Percentiles rank a stretch among this genome's conserved stretches.
phyloP scores from a whole-genome alignment of 2,329 filamentous ascomycete genomes.

The Amphichorda felina region DNA sequence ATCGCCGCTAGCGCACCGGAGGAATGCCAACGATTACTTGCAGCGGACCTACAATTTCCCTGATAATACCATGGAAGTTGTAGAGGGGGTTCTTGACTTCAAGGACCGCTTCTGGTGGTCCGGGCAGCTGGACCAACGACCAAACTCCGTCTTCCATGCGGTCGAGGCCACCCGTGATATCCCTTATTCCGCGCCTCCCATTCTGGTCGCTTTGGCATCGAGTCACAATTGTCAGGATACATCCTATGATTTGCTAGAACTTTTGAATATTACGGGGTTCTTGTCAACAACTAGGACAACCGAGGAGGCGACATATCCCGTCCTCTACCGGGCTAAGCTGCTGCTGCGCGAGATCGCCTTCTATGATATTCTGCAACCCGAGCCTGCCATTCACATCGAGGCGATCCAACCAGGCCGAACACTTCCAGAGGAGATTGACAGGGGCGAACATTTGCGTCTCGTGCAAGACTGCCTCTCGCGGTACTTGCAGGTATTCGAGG shows the following conservation, averaged over 20 bases:
- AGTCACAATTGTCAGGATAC: slow-evolving; percentile 38
- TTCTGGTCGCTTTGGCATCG: slow-evolving; percentile 35
- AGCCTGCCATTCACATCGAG: slow-evolving; percentile 26
- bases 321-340: slow-evolving; percentile 41
- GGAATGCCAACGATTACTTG: slow-evolving; percentile 39
- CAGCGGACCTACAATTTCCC: slow-evolving; percentile 30
- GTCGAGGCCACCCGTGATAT: slow-evolving; percentile 15
- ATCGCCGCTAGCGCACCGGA: slow-evolving; percentile 35
- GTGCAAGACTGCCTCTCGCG: slow-evolving; percentile 37
- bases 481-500: slow-evolving; percentile 42
- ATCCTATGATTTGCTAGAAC: slow-evolving; percentile 38
- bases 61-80: slow-evolving; percentile 25
- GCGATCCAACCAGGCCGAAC: slow-evolving; percentile 9
- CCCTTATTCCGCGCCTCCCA: slow-evolving; percentile 28
- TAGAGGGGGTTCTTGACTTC: slow-evolving; percentile 36
- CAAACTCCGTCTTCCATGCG: slow-evolving; percentile 8
- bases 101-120: slow-evolving; percentile 48
- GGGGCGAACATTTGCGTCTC: slow-evolving; percentile 32
- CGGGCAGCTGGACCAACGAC: slow-evolving; percentile 28
- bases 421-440: slow-evolving; percentile 28
- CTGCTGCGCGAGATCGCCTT: slow-evolving; percentile 42
- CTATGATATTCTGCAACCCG: slow-evolving; percentile 38
- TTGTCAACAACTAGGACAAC: slow-evolving; percentile 34
- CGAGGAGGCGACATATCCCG: slow-evolving; percentile 36
- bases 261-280: slow-evolving; percentile 36